phyloP scores from a whole-genome alignment of 1,284 basidiomycete species.

The Microbotryomycetes sp. region DNA sequence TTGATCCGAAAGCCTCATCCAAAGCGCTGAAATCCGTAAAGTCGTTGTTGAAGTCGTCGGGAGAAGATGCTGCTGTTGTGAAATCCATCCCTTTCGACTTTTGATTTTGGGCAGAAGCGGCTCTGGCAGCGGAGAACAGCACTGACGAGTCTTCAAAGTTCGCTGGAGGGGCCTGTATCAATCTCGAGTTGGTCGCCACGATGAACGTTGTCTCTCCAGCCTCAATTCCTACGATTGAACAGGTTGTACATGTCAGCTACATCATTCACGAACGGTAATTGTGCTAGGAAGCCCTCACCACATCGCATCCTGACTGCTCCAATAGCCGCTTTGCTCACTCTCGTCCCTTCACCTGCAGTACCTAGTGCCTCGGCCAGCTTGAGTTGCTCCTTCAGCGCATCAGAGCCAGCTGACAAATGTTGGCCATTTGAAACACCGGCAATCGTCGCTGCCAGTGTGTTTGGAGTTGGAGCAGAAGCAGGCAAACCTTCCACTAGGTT shows the following conservation, averaged over 20 bases:
- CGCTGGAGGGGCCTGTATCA: background rate
- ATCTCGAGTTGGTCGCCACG: slow-evolving; percentile 1
- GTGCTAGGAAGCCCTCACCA: background rate
- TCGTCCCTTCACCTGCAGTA: background rate
- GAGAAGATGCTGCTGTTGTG: background rate
- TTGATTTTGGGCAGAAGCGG: background rate
- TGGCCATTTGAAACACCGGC: background rate
- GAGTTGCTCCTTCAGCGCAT: background rate
- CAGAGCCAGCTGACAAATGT: background rate
- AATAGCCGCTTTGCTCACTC: background rate
- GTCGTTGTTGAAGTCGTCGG: slow-evolving; percentile 2
- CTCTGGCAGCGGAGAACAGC: background rate
- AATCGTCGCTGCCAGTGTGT: background rate
- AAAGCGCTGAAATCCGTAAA: slow-evolving; percentile 2
- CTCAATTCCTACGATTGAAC: background rate
- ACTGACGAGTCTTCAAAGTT: background rate
- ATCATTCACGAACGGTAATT: background rate
- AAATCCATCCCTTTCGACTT: no score
- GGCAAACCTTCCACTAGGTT: slow-evolving; percentile 11
- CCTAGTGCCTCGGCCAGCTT: background rate
- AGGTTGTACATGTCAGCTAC: no score
- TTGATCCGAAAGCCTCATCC: slow-evolving; percentile 7
- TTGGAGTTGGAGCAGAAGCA: background rate
- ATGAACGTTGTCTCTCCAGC: slow-evolving; percentile 18
- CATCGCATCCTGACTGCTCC: background rate